Evolutionary conservation across 2,329 filamentous ascomycete species (phyloP).

Genomic region (Alternaria conjuncta): DNA sequence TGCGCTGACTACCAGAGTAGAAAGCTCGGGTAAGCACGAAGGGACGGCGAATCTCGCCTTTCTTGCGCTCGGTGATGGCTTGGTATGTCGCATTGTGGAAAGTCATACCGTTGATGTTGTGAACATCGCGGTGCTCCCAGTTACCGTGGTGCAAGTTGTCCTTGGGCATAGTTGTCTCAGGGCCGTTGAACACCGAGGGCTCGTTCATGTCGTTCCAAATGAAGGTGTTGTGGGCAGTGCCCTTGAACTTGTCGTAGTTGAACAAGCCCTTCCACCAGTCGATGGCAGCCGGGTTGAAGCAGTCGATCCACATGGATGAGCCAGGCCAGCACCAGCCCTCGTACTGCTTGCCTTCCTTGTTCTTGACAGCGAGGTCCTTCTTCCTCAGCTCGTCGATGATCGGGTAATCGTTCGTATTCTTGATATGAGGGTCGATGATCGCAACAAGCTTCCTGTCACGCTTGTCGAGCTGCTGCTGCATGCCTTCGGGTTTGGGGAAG

Average conservation of each 20-base stretch:
- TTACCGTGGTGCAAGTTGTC: conserved; percentile 90
- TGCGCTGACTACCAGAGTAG: conserved; percentile 86
- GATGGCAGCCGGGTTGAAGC: conserved; percentile 89
- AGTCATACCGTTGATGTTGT: conserved; percentile 95
- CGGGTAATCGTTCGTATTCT: conserved; percentile 80
- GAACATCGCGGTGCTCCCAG: conserved; percentile 97
- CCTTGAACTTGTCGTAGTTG: conserved; percentile 86
- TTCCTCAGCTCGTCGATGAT: conserved; percentile 82
- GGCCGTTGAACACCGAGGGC: conserved; percentile 97
- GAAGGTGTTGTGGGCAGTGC: conserved; percentile 83
- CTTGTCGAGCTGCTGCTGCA: conserved; percentile 85
- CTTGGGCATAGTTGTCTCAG: conserved; percentile 98
- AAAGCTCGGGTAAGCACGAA: conserved; percentile 94
- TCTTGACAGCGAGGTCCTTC: conserved; percentile 82
- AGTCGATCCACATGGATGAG: conserved; percentile 94
- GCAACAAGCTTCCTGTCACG: conserved; percentile 89
- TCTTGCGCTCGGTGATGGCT: conserved; percentile 82
- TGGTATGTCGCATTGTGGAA: conserved; percentile 94
- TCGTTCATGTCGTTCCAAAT: conserved; percentile 99
- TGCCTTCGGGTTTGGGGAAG: conserved; percentile 83
- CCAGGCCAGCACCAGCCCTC: conserved; percentile 99
- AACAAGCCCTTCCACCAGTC: conserved; percentile 93
- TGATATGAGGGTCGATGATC: conserved; percentile 98
- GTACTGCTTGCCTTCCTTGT: conserved; percentile 87
- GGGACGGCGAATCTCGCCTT: conserved; percentile 82